Base-by-base conservation (phyloP, 768 basidiomycete species). In the Lactarius trivialis region DNA sequence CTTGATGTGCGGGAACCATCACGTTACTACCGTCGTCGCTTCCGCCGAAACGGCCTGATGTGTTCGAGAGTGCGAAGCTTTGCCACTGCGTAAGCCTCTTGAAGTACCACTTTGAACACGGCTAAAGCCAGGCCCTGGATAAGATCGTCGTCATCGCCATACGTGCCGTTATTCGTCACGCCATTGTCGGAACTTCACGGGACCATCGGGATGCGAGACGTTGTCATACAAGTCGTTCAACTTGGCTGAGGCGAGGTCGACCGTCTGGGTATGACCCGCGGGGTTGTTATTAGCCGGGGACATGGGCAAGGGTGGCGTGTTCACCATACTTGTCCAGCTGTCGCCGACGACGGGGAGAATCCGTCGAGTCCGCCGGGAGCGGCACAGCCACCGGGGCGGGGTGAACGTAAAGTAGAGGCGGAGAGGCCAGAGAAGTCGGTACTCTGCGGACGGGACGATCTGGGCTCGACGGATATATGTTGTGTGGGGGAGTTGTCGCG, bases 301-400 rank as follows among this genome's bases (percentile, higher is more conserved):
- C 89, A 96, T 96, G 9, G 92, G 91, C 55, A 93, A 85, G 65
- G 91, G 77, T 0, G 96, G 96, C 0, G 96, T 91, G 43, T 82
- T n/a, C n/a, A n/a, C n/a, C n/a, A n/a, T n/a, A n/a, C n/a, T n/a
- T n/a, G n/a, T n/a, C n/a, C n/a, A n/a, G n/a, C n/a, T n/a, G n/a
- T n/a, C n/a, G n/a, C n/a, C n/a, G n/a, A n/a, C n/a, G n/a, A n/a
- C n/a, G n/a, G 88, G 55, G 73, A 85, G 73, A 80, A 67, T 63
- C 56, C 66, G 69, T 71, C 68, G 67, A 69, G 65, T 64, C 39
- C 8, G 8, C 19, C 41, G 4, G 19, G 41, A 9, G 72, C 68
- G 14, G 74, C 71, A 30, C 73, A 71, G 34, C 76, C 73, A 39
- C 74, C 78, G 43, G 80, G 71, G 64, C 82, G 81, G 28, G 84